Base-by-base conservation (phyloP, 2,329 filamentous ascomycete species). In the Tympanopsis confertula region DNA sequence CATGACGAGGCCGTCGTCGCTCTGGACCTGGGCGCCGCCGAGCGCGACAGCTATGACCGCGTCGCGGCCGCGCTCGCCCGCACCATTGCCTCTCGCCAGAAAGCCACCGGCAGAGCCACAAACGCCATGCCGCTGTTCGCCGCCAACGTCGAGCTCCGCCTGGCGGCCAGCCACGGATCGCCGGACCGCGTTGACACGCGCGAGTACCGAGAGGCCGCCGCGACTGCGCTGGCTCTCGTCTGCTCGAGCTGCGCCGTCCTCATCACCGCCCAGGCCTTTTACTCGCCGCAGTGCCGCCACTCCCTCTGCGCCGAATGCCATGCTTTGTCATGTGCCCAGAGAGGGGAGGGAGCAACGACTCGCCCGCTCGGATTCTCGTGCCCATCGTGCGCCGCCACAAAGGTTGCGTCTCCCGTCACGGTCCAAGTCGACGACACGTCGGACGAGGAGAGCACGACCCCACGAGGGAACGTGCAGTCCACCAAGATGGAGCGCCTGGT, bases 401-500 rank as follows among this genome's bases (percentile, higher is more conserved):
- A 20, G 33, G 42, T 42, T 32, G 38, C n/a, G 13, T 32, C 38
- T 26, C 35, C 29, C 13, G 5, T 3, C 5, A 32, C 19, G n/a
- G 24, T 24, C 13, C 33, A 19, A 15, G 13, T 5, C 12, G 32
- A 14, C 35, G 35, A 26, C 36, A 28, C 5, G 38, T 36, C 12
- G 28, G 40, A 4, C 33, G 44, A 5, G 46, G 50, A 18, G 43
- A 40, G 1, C 5, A 42, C 3, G 56, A 57, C 37, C 56, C 59
- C 35, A 45, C 51, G 3, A 18, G 28, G 0, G 33, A 7, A 0
- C 57, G 55, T 0, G 2, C 40, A 45, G 14, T 59, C 58, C 0
- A 55, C 52, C 2, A 61, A 61, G 44, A 55, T 61, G 50, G 38
- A 44, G 3, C 44, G 42, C 0, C 22, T 61, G 14, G 46, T 60